Evolutionary conservation across 2,329 filamentous ascomycete genomes (phyloP).

Genomic region (Penicillium sp.): DNA sequence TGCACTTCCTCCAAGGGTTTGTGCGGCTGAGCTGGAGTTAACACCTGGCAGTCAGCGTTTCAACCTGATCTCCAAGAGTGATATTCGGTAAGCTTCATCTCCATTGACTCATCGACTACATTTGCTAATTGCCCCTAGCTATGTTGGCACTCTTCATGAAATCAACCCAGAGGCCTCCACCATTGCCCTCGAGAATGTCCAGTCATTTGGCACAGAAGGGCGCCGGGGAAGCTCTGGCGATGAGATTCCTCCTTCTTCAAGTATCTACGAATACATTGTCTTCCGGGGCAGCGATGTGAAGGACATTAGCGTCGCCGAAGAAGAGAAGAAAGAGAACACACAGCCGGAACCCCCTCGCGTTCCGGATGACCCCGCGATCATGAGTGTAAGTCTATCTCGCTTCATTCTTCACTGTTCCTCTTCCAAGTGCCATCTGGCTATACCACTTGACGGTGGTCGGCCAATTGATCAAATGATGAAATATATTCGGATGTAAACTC

Average conservation of each 20-base stretch:
- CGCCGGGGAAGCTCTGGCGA: constrained; percentile 74
- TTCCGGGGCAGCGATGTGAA: constrained; percentile 98
- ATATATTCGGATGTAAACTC: constrained; percentile 94
- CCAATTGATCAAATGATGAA: constrained; percentile 62
- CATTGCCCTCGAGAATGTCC: constrained; percentile 94
- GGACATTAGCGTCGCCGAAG: constrained; percentile 89
- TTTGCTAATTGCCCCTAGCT: constrained; percentile 58
- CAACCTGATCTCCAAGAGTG: constrained; percentile 94
- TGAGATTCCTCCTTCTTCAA: constrained; percentile 79
- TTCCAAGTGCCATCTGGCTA: constrained; percentile 5
- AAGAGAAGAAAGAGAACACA: constrained; percentile 67
- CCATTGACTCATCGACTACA: constrained; percentile 11
- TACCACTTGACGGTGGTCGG: constrained; percentile 10
- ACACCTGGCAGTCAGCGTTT: constrained; percentile 71
- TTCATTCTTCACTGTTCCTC: constrained; percentile 6
- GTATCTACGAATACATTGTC: constrained; percentile 97
- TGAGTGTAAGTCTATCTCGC: constrained; percentile 76
- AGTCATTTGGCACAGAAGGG: constrained; percentile 90
- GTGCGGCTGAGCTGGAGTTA: constrained; percentile 36
- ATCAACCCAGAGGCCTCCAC: constrained; percentile 98
- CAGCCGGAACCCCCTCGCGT: constrained; percentile 73
- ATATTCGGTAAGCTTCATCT: constrained; percentile 73
- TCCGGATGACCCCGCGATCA: constrained; percentile 92
- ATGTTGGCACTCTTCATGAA: constrained; percentile 92
- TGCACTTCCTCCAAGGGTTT: constrained; percentile 32